Evolutionary conservation across 352 stramenopile genomes (phyloP), one percentile per base, ranked within the genome.

Genomic region (Pythium phragmitis): DNA sequence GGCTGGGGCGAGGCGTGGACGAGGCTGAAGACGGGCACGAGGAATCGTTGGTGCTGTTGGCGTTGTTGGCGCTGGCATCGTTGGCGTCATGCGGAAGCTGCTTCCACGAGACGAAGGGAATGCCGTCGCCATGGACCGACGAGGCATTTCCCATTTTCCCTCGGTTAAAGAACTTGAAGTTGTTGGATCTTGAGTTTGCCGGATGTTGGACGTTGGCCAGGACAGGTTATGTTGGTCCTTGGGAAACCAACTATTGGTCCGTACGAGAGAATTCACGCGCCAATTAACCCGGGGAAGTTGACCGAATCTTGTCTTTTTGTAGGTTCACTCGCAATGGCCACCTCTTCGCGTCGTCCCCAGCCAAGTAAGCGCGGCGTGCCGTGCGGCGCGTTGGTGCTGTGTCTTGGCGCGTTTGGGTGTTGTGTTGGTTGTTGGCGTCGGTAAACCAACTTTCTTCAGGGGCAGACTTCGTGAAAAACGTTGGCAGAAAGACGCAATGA

Each of bases 71-170:
- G 34, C 53, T 55, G n/a, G n/a, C 34, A 39, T 28, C 23, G 39
- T 17, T 8, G 54, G 54, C 23, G 55, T 21, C 23, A 14, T 47
- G 13, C 13, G 54, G 66, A 36, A 71, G 57, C 39, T 26, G 76
- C 55, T 63, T 73, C 82, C 82, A 92, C 14, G 70, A 74, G 37
- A 92, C 79, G 66, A 92, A 92, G 7, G 82, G 82, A n/a, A 89
- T 67, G 59, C 82, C 82, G 57, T 85, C 77, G 65, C 75, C 67
- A 3, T 65, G 61, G 4, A 48, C 30, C 42, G 67, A 73, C 34
- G 55, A 16, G 11, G 51, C 30, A 46, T 73, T 73, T 14, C 67
- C 67, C 67, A 73, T 73, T 17, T 46, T 46, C 16, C 7, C 39
- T 46, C 17, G 13, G 9, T 1, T 5, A 21, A 7, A 0, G 39